These are phyloP conservation scores for Ceratocystis smalleyi DNA, from an alignment of 2,329 filamentous ascomycete species.

Conservation along the genomic window DNA sequence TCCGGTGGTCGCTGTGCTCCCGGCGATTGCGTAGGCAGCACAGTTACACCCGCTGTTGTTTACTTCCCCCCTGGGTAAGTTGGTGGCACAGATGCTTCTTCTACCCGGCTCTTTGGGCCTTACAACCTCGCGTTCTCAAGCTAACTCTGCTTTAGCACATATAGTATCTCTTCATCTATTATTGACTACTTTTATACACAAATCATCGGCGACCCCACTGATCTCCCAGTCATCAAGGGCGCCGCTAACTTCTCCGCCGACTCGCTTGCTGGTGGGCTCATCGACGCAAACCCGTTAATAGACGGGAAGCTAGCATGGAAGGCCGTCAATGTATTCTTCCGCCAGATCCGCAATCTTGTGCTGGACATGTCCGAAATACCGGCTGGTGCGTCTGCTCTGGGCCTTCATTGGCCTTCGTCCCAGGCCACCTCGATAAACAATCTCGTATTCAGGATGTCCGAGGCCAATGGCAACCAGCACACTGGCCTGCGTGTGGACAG, in stretches of 20 bases:
- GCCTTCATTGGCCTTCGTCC: slow-evolving; percentile 53
- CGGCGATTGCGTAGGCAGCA: slow-evolving; percentile 20
- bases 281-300: slow-evolving; percentile 34
- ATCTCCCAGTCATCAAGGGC: slow-evolving; percentile 41
- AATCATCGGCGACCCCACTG: slow-evolving; percentile 53
- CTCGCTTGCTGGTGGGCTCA: slow-evolving; percentile 25
- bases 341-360: slow-evolving; percentile 42
- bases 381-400: slow-evolving; percentile 31
- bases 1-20: slow-evolving; percentile 30
- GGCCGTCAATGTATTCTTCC: slow-evolving; percentile 44
- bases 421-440: slow-evolving; percentile 48
- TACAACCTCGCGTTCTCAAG: background rate
- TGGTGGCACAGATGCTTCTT: background rate
- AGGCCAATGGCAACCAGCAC: slow-evolving; percentile 32
- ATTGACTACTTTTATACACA: slow-evolving; percentile 67
- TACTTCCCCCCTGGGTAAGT: slow-evolving; percentile 27
- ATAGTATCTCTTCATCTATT: slow-evolving; percentile 54
- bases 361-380: slow-evolving; percentile 39
- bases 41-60: slow-evolving; percentile 26
- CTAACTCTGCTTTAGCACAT: slow-evolving; percentile 34
- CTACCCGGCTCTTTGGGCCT: background rate
- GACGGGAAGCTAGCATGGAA: slow-evolving; percentile 31
- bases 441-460: slow-evolving; percentile 38
- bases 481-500: slow-evolving; percentile 48
- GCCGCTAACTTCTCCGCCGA: slow-evolving; percentile 30